phyloP scores from a whole-genome alignment of 2,329 filamentous ascomycete genomes.

The Arthroderma uncinatum region DNA sequence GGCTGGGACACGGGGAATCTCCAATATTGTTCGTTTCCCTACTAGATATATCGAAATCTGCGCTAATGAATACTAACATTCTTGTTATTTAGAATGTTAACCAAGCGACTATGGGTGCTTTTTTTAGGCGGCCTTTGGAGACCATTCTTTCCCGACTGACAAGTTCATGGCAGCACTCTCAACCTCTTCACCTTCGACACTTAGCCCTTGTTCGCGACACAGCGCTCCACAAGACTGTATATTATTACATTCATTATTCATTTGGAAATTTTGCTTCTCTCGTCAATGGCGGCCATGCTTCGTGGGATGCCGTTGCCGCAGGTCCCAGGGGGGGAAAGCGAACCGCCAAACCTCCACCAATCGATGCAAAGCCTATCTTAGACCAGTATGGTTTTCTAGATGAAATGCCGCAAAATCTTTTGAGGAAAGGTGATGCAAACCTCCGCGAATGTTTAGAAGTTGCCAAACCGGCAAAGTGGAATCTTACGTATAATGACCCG shows the following conservation, averaged over 20 bases:
- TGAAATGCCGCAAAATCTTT: constrained; percentile 24
- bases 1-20: constrained; percentile 40
- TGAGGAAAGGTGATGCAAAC: constrained; percentile 33
- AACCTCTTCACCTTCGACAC: constrained; percentile 47
- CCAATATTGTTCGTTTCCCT: constrained; percentile 31
- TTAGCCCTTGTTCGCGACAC: constrained; percentile 47
- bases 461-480: constrained; percentile 26
- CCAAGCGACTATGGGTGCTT: constrained; percentile 36
- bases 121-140: constrained; percentile 47
- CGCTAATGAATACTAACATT: constrained; percentile 7
- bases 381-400: constrained; percentile 42
- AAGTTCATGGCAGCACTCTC: constrained; percentile 47
- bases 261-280: constrained; percentile 42
- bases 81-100: constrained; percentile 29
- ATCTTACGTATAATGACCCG: constrained; percentile 27
- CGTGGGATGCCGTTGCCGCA: constrained; percentile 44
- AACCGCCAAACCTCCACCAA: constrained; percentile 19
- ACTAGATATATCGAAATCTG: neutral
- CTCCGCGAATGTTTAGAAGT: constrained; percentile 31
- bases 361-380: constrained; percentile 26
- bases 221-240: constrained; percentile 35
- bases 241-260: constrained; percentile 47
- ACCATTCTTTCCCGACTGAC: constrained; percentile 42
- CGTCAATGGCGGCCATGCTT: constrained; percentile 39
- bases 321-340: constrained; percentile 22